Evolutionary conservation across 495 filamentous ascomycete genomes (phyloP), one percentile per base, ranked within the genome.

Genomic region (Hyaloscypha bicolor): DNA sequence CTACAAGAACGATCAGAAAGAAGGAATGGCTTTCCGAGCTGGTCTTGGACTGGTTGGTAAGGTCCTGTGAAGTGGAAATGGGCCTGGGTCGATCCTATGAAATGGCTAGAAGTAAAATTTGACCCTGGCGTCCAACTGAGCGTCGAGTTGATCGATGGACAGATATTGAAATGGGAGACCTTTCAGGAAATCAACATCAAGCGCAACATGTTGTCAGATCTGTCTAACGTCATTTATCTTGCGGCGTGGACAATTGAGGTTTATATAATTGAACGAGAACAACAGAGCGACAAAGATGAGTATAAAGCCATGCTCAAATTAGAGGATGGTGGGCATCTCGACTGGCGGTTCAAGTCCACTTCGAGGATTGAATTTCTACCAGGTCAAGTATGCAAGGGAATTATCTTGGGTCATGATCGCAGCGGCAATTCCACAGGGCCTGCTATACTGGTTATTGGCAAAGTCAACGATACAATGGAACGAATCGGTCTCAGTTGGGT

Each of bases 1-100:
- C 9, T 57, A 14, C 29, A 57, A 45, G 52, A 57, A 57, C 62
- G 48, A 65, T 57, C 63, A 57, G 52, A 56, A 45, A 56, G 63
- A 58, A 52, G 63, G 2, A 0, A 0, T 65, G 63, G 52, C 1
- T 65, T 65, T 57, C 63, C 63, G 19, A 65, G 63, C 63, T 65
- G 63, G 63, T 65, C 63, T 42, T 65, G 63, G 63, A 65, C 63
- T 2, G 63, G 63, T 5, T 65, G 53, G 63, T 42, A 65, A 58
- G 51, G 63, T 4, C 51, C 30, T 5, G 52, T 65, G 3, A 57
- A 65, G 30, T 65, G 63, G 32, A 42, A 32, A 2, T 30, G 51
- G 19, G 19, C 2, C 1, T n/a, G 22, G 51, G 51, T 12, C 30
- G n/a, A 55, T 64, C 19, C 29, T 55, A n/a, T n/a, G 52, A 56